phyloP scores from a whole-genome alignment of 179 eudicot species.

The Beta corolliflora region DNA sequence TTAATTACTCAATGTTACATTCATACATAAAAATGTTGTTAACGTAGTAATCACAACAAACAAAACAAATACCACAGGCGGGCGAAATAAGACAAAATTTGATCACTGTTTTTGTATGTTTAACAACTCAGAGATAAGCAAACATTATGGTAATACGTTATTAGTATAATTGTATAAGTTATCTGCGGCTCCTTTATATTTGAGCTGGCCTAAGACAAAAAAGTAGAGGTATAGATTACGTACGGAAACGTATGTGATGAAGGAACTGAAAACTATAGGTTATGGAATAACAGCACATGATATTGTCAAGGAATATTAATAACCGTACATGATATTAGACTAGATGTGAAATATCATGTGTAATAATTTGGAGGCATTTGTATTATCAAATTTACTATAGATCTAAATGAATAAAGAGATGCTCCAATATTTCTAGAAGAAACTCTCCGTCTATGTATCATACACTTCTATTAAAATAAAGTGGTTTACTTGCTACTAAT shows the following conservation, averaged over 20 bases:
- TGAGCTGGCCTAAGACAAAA: neutral
- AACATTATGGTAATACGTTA: neutral
- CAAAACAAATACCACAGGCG: too few species aligned
- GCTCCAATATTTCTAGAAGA: too few species aligned
- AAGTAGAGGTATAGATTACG: neutral
- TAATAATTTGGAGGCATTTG: neutral
- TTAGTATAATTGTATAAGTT: neutral
- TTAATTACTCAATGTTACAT: neutral
- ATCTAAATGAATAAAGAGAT: neutral
- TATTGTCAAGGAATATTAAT: neutral
- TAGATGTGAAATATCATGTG: neutral
- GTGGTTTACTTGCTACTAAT: too few species aligned
- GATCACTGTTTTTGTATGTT: neutral
- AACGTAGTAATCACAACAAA: neutral
- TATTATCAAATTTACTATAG: neutral
- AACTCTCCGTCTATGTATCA: too few species aligned
- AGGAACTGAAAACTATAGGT: neutral
- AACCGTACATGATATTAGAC: neutral
- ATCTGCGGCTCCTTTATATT: neutral
- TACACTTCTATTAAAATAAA: too few species aligned
- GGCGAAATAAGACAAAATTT: neutral
- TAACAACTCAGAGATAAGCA: constrained; percentile 3
- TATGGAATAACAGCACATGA: neutral
- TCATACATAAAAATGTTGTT: neutral
- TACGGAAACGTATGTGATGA: neutral